Percentiles rank a stretch among this genome's conserved stretches.
Evolutionary conservation across 2,329 filamentous ascomycete species (phyloP).

Genomic region (Lecanicillium sp.): DNA sequence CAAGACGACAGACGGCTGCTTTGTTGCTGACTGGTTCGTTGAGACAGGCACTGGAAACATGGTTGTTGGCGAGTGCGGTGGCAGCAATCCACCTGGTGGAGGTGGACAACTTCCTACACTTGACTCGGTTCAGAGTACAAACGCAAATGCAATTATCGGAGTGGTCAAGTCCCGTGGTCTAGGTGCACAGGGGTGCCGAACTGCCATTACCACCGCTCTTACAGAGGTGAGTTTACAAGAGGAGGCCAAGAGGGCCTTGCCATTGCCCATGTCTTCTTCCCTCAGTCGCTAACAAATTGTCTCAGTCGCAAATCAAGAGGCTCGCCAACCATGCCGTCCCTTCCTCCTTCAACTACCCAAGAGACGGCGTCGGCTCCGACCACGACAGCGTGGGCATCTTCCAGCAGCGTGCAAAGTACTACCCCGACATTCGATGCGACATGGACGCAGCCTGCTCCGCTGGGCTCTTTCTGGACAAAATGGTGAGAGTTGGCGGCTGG

Average conservation of each 20-base stretch:
- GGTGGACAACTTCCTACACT: background rate
- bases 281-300: background rate
- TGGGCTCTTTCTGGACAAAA: slow-evolving; percentile 5
- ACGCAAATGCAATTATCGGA: slow-evolving; percentile 2
- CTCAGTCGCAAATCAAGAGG: slow-evolving; percentile 7
- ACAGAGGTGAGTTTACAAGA: background rate
- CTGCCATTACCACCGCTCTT: slow-evolving; percentile 4
- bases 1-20: slow-evolving; percentile 3
- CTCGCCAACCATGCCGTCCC: slow-evolving; percentile 6
- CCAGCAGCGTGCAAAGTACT: slow-evolving; percentile 10
- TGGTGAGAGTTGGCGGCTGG: slow-evolving; percentile 7
- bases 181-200: background rate
- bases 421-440: slow-evolving; percentile 9
- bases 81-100: background rate
- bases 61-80: background rate
- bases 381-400: slow-evolving; percentile 11
- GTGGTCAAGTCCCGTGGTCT: background rate
- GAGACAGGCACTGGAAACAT: background rate
- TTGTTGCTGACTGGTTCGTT: background rate
- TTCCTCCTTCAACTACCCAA: slow-evolving; percentile 3
- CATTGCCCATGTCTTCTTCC: too few species aligned
- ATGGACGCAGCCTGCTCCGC: slow-evolving; percentile 11
- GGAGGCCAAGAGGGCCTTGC: too few species aligned
- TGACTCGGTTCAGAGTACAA: background rate
- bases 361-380: slow-evolving; percentile 8